Evolutionary conservation across 1,139 yeast species (phyloP).

Genomic region (Protomyces lactucae-debilis): DNA sequence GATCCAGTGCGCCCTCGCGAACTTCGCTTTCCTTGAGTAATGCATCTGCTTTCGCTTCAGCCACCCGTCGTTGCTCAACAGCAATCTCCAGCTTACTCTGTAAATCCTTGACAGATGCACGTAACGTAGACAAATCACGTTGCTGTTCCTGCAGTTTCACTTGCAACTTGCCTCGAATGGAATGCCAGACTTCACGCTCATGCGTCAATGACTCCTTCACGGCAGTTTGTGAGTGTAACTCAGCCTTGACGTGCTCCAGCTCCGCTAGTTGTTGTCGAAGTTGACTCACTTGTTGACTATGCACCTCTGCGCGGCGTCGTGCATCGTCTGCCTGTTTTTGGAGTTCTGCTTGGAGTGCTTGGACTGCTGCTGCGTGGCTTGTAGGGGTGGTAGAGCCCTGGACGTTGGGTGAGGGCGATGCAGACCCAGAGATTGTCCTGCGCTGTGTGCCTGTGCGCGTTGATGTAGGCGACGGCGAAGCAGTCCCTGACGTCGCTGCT

Average conservation of each 20-base stretch:
- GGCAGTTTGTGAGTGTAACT: neutral
- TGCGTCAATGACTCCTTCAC: neutral
- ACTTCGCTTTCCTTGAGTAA: neutral
- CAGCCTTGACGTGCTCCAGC: neutral
- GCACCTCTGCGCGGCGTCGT: neutral
- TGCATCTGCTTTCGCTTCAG: neutral
- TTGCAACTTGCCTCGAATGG: slow-evolving; percentile 1
- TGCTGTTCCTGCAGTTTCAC: slow-evolving; percentile 16
- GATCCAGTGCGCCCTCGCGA: slow-evolving; percentile 35
- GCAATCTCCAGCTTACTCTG: neutral
- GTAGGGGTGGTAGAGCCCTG: neutral
- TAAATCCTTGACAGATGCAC: neutral
- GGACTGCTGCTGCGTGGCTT: neutral
- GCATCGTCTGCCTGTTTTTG: neutral
- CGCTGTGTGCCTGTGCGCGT: neutral
- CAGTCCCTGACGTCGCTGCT: neutral
- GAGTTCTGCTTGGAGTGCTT: neutral
- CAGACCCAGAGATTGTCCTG: neutral
- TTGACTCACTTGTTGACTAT: neutral
- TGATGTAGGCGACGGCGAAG: neutral
- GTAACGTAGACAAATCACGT: neutral
- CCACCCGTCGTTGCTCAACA: neutral
- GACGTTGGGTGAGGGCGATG: neutral
- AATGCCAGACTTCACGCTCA: slow-evolving; percentile 11
- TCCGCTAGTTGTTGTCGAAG: neutral